Evolutionary conservation across 129 eudicot species (phyloP).

Genomic region (Rutidosis leptorrhynchoides): DNA sequence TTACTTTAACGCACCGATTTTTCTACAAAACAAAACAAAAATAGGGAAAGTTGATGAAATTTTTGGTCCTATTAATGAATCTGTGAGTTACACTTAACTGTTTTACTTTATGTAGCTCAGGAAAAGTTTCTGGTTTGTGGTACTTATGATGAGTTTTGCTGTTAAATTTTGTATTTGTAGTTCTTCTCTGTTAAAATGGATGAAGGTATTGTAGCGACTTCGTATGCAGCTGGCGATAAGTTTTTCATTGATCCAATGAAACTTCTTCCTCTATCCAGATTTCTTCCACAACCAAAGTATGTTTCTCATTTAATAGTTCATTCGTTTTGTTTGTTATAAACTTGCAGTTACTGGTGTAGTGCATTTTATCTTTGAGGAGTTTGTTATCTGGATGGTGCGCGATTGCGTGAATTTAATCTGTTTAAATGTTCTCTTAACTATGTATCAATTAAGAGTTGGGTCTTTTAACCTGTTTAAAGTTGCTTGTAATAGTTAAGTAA

Average conservation of each 20-base stretch:
- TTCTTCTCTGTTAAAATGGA: slow-evolving; percentile 66
- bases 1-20: slow-evolving; percentile 85
- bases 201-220: slow-evolving; percentile 90
- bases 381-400: too few species aligned
- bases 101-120: background rate
- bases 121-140: background rate
- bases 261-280: slow-evolving; percentile 80
- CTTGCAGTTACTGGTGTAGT: background rate
- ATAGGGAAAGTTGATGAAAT: slow-evolving; percentile 99
- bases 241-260: slow-evolving; percentile 89
- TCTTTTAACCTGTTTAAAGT: background rate
- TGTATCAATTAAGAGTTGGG: background rate
- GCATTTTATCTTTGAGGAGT: background rate
- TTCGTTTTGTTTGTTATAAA: background rate
- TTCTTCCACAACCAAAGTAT: slow-evolving; percentile 94
- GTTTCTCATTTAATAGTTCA: slow-evolving; percentile 24
- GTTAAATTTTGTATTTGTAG: slow-evolving; percentile 27
- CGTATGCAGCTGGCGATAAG: slow-evolving; percentile 78
- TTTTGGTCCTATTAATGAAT: slow-evolving; percentile 94
- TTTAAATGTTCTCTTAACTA: slow-evolving; percentile 5
- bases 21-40: slow-evolving; percentile 81
- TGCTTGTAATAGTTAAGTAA: background rate
- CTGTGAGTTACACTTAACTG: slow-evolving; percentile 43
- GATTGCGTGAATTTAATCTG: too few species aligned
- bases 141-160: slow-evolving; percentile 3